Conservation (phyloP, 164 flowering plant genomes). For the Piper longum region DNA sequence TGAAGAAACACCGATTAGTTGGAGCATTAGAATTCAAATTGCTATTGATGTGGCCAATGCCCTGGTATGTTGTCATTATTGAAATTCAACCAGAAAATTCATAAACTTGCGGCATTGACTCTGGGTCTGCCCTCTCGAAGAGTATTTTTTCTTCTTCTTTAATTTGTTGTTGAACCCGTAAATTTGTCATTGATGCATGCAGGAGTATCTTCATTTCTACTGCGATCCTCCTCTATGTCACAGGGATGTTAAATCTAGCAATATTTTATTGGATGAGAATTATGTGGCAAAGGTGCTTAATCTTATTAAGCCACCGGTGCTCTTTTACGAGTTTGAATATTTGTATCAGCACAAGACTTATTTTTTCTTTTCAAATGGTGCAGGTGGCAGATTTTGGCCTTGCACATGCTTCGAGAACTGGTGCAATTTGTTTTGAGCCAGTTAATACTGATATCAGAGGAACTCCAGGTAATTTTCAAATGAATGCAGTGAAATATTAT, state of each 20-base stretch:
- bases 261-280: slow-evolving; percentile 76
- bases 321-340: not conserved
- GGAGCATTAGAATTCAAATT: slow-evolving; percentile 79
- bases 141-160: too few relatives aligned
- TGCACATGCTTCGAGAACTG: slow-evolving; percentile 78
- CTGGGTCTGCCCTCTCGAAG: not conserved
- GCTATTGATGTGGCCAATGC: slow-evolving; percentile 98
- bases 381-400: slow-evolving; percentile 99
- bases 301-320: not conserved
- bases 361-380: not conserved
- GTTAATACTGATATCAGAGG: slow-evolving; percentile 87
- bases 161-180: not conserved
- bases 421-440: slow-evolving; percentile 79
- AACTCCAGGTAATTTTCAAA: slow-evolving; percentile 63
- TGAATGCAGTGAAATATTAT: not conserved
- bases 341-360: not conserved
- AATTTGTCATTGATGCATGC: slow-evolving; percentile 14
- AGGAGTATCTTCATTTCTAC: slow-evolving; percentile 97
- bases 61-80: slow-evolving; percentile 40
- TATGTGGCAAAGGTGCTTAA: slow-evolving; percentile 84
- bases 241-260: slow-evolving; percentile 96
- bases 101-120: not conserved
- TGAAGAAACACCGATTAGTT: slow-evolving; percentile 52
- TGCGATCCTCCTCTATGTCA: slow-evolving; percentile 98
- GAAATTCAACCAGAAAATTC: not conserved